These are phyloP conservation scores for Phytophthora europaea DNA, from an alignment of 352 stramenopile genomes.

Conservation along the genomic window DNA sequence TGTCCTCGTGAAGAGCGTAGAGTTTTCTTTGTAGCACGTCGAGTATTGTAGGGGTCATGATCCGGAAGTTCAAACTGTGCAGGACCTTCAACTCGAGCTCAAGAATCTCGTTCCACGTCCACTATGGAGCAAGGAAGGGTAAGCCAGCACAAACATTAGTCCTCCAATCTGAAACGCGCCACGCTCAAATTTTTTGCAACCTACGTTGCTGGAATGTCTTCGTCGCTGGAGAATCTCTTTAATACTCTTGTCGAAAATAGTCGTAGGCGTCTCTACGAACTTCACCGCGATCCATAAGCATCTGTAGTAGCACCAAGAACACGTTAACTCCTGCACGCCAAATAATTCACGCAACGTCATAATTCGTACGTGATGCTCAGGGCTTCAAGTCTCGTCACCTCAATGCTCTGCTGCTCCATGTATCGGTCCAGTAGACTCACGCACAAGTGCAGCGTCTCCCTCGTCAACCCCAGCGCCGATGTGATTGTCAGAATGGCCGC, in stretches of 20 bases:
- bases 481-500: conserved; percentile 73
- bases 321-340: background rate
- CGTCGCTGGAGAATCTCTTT: conserved; percentile 72
- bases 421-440: conserved; percentile 70
- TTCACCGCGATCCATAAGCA: conserved; percentile 83
- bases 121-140: conserved; percentile 38
- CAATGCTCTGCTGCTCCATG: conserved; percentile 35
- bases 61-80: conserved; percentile 55
- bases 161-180: background rate
- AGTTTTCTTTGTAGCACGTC: conserved; percentile 55
- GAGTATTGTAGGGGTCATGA: conserved; percentile 65
- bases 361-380: conserved; percentile 69
- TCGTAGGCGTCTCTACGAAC: conserved; percentile 71
- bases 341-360: background rate
- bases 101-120: conserved; percentile 76
- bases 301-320: conserved; percentile 29
- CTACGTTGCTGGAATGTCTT: conserved; percentile 70
- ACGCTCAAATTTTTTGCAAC: conserved; percentile 7
- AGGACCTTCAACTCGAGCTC: conserved; percentile 57
- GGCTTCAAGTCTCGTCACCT: conserved; percentile 48
- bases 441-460: conserved; percentile 71
- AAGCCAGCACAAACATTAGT: conserved; percentile 7
- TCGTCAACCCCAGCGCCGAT: conserved; percentile 62
- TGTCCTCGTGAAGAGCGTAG: conserved; percentile 26
- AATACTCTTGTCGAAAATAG: conserved; percentile 65